Conservation (phyloP, 495 filamentous ascomycete species). For the Penicilliopsis zonata region DNA sequence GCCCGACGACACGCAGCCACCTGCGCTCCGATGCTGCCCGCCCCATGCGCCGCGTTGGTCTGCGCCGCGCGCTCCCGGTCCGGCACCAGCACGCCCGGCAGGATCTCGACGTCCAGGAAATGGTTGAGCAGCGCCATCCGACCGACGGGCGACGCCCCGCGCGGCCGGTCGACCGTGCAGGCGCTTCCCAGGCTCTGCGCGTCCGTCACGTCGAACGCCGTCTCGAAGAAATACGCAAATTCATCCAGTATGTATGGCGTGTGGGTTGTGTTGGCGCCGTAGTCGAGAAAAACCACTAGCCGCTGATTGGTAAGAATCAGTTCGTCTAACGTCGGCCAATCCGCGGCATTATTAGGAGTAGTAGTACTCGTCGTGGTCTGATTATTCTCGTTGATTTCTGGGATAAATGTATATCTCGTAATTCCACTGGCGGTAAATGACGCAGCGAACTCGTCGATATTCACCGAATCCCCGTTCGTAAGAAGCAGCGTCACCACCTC, state of each 20-base stretch:
- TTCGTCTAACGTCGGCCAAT: slow-evolving; percentile 53
- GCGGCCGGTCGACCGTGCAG: slow-evolving; percentile 54
- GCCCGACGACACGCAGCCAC: slow-evolving; percentile 41
- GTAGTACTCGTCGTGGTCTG: too few species aligned
- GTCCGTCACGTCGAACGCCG: slow-evolving; percentile 48
- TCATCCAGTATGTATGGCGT: slow-evolving; percentile 57
- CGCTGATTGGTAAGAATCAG: slow-evolving; percentile 49
- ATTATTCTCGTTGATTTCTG: slow-evolving; percentile 15
- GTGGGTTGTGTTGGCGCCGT: slow-evolving; percentile 30
- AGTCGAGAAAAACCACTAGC: slow-evolving; percentile 47
- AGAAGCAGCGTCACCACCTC: slow-evolving; percentile 62
- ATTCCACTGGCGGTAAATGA: slow-evolving; percentile 45
- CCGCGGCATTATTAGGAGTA: slow-evolving; percentile 14
- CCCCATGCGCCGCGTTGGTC: slow-evolving; percentile 43
- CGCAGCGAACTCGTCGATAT: slow-evolving; percentile 34
- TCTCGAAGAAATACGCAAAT: slow-evolving; percentile 64
- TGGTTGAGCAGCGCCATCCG: slow-evolving; percentile 47
- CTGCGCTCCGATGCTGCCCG: slow-evolving; percentile 48
- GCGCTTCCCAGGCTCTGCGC: slow-evolving; percentile 21
- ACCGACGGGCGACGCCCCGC: slow-evolving; percentile 25
- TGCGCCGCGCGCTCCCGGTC: slow-evolving; percentile 36
- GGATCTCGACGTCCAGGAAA: slow-evolving; percentile 29
- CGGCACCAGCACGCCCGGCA: slow-evolving; percentile 43
- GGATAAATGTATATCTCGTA: slow-evolving; percentile 45
- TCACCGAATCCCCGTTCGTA: slow-evolving; percentile 50